Evolutionary conservation across 257 asterid genomes (phyloP), one percentile per base, ranked within the genome.

Genomic region (Leonotis leonurus): DNA sequence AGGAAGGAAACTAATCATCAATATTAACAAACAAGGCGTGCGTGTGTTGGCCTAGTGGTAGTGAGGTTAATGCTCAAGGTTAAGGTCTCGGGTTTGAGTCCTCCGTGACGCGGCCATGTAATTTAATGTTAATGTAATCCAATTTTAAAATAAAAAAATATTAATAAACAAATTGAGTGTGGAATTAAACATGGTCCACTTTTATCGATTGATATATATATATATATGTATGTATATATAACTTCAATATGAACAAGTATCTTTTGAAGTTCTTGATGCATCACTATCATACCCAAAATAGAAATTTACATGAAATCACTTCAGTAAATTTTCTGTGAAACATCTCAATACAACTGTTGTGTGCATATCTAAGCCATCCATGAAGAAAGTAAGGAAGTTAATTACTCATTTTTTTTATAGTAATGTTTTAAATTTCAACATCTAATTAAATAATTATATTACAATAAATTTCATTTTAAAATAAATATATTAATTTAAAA

Each of bases 291-390:
- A 45, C 66, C 36, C 11, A 43, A 69, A 51, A 40, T 49, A 61
- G 73, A 57, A 69, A 51, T 17, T 50, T 11, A 50, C 69, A 61
- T 22, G 52, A 69, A 65, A 43, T 26, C 51, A 40, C 58, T 69
- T 55, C 27, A 35, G 13, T 62, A 44, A n/a, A 10, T 45, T 50
- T 24, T 37, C 13, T 43, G 67, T 35, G 70, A 70, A 70, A 70
- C 45, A 57, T 56, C 24, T 63, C 75, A 70, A 70, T 62, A 70
- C 53, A 56, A 54, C 46, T 55, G 70, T 18, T 35, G 58, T 16
- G 26, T 41, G 18, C 25, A 51, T 27, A 48, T 67, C 45, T 50
- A 37, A n/a, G 26, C 46, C 59, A 56, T 25, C 43, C 60, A 57
- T 36, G n/a, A 48, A 46, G 51, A 66, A 21, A 55, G 36, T 41